phyloP scores from a whole-genome alignment of 305 asterid species.

The Fraxinus velutina region DNA sequence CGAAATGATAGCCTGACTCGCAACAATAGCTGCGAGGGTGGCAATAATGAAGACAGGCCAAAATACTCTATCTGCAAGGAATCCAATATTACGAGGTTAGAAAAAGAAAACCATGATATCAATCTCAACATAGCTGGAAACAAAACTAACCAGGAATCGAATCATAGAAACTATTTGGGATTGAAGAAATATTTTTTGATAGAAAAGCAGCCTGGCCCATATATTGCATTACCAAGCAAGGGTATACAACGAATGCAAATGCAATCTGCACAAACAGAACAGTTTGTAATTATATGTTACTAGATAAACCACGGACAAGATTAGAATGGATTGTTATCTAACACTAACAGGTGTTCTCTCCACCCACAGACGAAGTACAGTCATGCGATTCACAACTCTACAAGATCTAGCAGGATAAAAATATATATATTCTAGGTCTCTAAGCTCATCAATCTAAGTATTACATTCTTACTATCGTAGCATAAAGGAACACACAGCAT shows the following conservation, averaged over 20 bases:
- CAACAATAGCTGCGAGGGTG: constrained; percentile 61
- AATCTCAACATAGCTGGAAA: not conserved
- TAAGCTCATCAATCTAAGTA: constrained; percentile 5
- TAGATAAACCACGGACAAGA: not conserved
- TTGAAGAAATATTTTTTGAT: constrained; percentile 56
- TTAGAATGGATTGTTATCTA: not conserved
- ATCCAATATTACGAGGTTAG: constrained; percentile 13
- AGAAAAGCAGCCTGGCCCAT: constrained; percentile 99
- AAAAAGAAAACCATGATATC: not conserved
- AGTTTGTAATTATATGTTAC: not conserved
- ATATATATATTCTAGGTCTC: not conserved
- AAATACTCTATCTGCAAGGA: constrained; percentile 53
- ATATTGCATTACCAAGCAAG: constrained; percentile 88
- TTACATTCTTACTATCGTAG: constrained; percentile 6
- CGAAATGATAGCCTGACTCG: constrained; percentile 66
- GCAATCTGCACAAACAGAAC: constrained; percentile 61
- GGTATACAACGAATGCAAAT: constrained; percentile 68
- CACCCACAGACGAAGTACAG: not conserved
- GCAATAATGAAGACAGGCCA: constrained; percentile 69
- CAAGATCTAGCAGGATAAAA: not conserved
- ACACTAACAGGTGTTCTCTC: not conserved
- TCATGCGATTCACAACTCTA: not conserved
- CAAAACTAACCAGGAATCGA: constrained; percentile 77
- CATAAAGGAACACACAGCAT: not conserved
- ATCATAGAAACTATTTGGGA: constrained; percentile 67